Conservation (phyloP, 2,329 filamentous ascomycete genomes). For the Colletotrichum cordylinicola region DNA sequence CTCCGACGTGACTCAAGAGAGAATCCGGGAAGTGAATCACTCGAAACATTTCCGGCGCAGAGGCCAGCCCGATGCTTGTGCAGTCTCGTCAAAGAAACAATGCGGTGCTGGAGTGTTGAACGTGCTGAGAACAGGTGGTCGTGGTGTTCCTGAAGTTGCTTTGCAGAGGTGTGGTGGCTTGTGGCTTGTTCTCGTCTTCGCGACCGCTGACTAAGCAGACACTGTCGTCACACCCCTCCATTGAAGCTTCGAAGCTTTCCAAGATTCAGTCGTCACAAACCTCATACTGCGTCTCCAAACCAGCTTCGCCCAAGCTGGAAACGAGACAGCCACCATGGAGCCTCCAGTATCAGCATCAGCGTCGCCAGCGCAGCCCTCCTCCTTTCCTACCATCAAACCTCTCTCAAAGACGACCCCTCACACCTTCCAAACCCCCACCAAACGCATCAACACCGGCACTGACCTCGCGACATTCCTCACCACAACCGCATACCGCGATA, state of each 20-base stretch:
- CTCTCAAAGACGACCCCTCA: conserved; percentile 55
- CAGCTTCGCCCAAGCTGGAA: background rate
- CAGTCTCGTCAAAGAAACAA: background rate
- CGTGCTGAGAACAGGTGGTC: background rate
- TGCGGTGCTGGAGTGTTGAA: background rate
- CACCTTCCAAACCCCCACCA: conserved; percentile 71
- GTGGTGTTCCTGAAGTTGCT: background rate
- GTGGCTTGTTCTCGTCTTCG: background rate
- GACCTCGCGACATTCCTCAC: conserved; percentile 84
- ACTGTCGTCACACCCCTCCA: background rate
- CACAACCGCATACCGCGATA: conserved; percentile 84
- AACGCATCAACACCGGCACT: conserved; percentile 83
- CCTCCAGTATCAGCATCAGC: background rate
- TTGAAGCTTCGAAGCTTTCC: background rate
- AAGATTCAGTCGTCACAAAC: background rate
- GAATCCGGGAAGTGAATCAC: background rate
- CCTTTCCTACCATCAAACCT: conserved; percentile 40
- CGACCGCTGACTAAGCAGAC: background rate
- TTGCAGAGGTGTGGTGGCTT: background rate
- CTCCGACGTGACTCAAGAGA: background rate
- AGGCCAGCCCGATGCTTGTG: conserved; percentile 2
- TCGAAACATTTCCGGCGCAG: background rate
- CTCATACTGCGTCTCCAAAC: background rate
- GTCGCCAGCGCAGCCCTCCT: background rate
- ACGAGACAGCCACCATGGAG: background rate